A percentile compares a stretch with the other conserved stretches of the same genome.
These are phyloP conservation scores for Chamaenerion angustifolium DNA, from an alignment of 345 rosid species.

Conservation along the genomic window DNA sequence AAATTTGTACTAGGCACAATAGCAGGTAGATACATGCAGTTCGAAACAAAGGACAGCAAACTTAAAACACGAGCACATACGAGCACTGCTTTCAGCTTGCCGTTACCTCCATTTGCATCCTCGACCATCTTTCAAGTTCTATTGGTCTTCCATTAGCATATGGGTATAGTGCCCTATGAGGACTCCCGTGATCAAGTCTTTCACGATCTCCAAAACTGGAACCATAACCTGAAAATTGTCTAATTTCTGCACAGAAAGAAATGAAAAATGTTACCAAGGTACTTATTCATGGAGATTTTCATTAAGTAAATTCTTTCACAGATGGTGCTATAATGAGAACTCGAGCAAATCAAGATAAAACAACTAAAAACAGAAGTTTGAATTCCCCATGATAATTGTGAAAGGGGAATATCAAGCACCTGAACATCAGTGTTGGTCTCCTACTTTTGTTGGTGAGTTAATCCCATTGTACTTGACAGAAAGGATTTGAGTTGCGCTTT, in stretches of 20 bases:
- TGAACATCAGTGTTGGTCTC: too few relatives aligned
- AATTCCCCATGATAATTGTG: too few relatives aligned
- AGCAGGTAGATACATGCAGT: background rate
- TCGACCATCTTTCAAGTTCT: conserved; percentile 68
- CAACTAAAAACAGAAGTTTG: too few relatives aligned
- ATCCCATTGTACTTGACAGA: too few relatives aligned
- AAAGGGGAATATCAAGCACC: too few relatives aligned
- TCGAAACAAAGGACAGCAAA: too few relatives aligned
- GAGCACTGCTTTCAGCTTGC: background rate
- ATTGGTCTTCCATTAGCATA: conserved; percentile 49
- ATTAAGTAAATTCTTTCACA: background rate
- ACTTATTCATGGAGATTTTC: too few relatives aligned
- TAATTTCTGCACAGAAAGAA: conserved; percentile 47
- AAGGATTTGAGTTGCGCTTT: too few relatives aligned
- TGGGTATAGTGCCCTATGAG: conserved; percentile 60
- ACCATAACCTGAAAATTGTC: conserved; percentile 35
- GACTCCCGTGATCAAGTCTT: conserved; percentile 76
- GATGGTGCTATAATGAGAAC: background rate
- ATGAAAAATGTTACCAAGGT: background rate
- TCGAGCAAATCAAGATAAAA: too few relatives aligned
- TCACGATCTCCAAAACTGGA: conserved; percentile 53
- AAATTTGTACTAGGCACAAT: too few relatives aligned
- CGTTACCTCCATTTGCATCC: conserved; percentile 81
- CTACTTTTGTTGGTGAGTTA: too few relatives aligned
- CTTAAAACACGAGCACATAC: too few relatives aligned